Conservation (phyloP, 805 yeast species). For the Scheffersomyces lignosus region DNA sequence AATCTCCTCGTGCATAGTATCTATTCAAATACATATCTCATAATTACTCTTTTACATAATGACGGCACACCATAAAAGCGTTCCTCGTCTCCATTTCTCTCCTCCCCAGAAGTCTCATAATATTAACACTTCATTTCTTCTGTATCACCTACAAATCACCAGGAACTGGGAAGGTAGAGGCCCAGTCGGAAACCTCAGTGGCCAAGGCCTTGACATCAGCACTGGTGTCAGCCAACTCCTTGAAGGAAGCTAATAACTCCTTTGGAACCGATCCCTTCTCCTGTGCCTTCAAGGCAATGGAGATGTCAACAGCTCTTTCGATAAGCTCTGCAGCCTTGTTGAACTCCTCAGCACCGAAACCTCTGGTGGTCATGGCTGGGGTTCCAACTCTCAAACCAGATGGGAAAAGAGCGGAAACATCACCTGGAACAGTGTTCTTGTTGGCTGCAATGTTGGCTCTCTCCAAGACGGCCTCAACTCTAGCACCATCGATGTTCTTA, state of each 20-base stretch:
- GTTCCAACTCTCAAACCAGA: slow-evolving; percentile 98
- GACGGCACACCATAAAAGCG: too few species aligned
- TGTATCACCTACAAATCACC: slow-evolving; percentile 53
- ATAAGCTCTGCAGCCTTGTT: slow-evolving; percentile 75
- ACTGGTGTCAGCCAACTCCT: slow-evolving; percentile 64
- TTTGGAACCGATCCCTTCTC: slow-evolving; percentile 60
- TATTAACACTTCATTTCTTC: too few species aligned
- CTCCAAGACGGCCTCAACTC: slow-evolving; percentile 73
- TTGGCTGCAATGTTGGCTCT: slow-evolving; percentile 92
- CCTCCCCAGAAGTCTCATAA: too few species aligned
- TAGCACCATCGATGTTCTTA: slow-evolving; percentile 17
- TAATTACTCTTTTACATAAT: too few species aligned
- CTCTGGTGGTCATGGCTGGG: slow-evolving; percentile 98
- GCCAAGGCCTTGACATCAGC: slow-evolving; percentile 60
- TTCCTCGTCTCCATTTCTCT: too few species aligned
- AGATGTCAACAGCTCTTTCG: slow-evolving; percentile 70
- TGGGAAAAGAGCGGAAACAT: slow-evolving; percentile 93
- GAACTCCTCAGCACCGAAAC: slow-evolving; percentile 87
- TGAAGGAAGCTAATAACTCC: slow-evolving; percentile 67
- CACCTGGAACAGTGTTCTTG: slow-evolving; percentile 98
- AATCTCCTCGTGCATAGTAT: too few species aligned
- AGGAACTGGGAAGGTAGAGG: slow-evolving; percentile 79
- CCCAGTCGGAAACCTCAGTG: slow-evolving; percentile 72
- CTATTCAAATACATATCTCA: too few species aligned
- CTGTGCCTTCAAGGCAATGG: slow-evolving; percentile 58